Conservation (phyloP, 116 monocot genomes). For the Cymodocea nodosa region DNA sequence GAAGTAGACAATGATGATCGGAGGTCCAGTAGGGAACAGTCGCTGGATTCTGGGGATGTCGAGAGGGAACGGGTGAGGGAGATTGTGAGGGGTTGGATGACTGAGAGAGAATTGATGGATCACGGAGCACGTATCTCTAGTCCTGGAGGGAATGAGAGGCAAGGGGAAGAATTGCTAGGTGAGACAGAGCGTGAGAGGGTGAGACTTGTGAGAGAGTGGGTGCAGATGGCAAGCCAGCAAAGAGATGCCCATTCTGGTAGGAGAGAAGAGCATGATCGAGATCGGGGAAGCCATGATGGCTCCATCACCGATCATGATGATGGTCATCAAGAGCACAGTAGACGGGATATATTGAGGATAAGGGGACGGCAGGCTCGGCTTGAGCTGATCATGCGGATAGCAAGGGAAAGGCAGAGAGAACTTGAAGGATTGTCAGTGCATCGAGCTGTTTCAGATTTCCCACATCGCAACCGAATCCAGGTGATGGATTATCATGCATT, state of each 20-base stretch:
- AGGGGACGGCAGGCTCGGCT: constrained; percentile 72
- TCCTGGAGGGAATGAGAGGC: constrained; percentile 20
- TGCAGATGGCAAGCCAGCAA: constrained; percentile 41
- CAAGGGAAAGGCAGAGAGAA: constrained; percentile 67
- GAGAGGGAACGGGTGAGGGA: constrained; percentile 70
- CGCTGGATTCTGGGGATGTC: constrained; percentile 40
- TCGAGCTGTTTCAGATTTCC: constrained; percentile 62
- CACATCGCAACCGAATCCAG: constrained; percentile 85
- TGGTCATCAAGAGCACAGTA: constrained; percentile 32
- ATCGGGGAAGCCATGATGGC: constrained; percentile 15
- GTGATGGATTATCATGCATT: constrained; percentile 14
- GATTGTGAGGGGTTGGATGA: constrained; percentile 60
- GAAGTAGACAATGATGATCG: constrained; percentile 12
- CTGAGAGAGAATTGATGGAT: constrained; percentile 20
- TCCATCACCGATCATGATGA: constrained; percentile 44
- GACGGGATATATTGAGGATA: constrained; percentile 39
- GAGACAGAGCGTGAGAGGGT: constrained; percentile 73
- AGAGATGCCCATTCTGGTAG: constrained; percentile 26
- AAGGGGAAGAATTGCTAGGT: constrained; percentile 65
- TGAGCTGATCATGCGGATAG: constrained; percentile 64
- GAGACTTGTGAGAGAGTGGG: constrained; percentile 74
- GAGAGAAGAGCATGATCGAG: constrained; percentile 23
- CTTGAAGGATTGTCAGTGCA: constrained; percentile 62
- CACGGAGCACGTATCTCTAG: constrained; percentile 8
- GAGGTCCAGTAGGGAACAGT: constrained; percentile 48